Evolutionary conservation across 805 yeast species (phyloP).

Genomic region (Metschnikowia chrysomelidarum): DNA sequence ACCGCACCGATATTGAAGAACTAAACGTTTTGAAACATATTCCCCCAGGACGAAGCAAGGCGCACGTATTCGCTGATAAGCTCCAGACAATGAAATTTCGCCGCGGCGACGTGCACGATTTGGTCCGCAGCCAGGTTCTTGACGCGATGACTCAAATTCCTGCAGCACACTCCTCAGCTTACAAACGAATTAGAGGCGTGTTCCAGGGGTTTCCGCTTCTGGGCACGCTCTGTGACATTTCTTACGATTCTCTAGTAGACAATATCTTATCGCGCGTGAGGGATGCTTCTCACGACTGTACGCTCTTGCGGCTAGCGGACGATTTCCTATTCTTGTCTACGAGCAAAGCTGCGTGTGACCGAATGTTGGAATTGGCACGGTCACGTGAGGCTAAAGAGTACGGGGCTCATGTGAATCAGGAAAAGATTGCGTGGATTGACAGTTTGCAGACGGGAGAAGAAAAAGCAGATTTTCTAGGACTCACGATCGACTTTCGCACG

Average conservation of each 20-base stretch:
- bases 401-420: conserved; percentile 37
- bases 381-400: conserved; percentile 23
- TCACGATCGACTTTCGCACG: conserved; percentile 23
- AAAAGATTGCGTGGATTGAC: conserved; percentile 25
- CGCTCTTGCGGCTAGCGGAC: conserved; percentile 71
- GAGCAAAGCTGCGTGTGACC: conserved; percentile 21
- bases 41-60: background rate
- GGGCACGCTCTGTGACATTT: conserved; percentile 67
- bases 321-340: conserved; percentile 77
- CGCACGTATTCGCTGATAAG: conserved; percentile 28
- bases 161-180: conserved; percentile 29
- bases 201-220: conserved; percentile 86
- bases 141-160: conserved; percentile 45
- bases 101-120: conserved; percentile 43
- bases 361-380: conserved; percentile 19
- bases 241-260: conserved; percentile 61
- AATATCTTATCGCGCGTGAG: conserved; percentile 21
- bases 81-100: conserved; percentile 34
- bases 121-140: conserved; percentile 53
- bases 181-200: conserved; percentile 60
- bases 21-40: conserved; percentile 13
- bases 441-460: conserved; percentile 6
- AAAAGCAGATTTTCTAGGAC: conserved; percentile 29
- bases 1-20: conserved; percentile 16
- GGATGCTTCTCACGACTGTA: conserved; percentile 22